Base-by-base conservation (phyloP, 192 early-diverging fungal genomes). In the Coemansia sp. region DNA sequence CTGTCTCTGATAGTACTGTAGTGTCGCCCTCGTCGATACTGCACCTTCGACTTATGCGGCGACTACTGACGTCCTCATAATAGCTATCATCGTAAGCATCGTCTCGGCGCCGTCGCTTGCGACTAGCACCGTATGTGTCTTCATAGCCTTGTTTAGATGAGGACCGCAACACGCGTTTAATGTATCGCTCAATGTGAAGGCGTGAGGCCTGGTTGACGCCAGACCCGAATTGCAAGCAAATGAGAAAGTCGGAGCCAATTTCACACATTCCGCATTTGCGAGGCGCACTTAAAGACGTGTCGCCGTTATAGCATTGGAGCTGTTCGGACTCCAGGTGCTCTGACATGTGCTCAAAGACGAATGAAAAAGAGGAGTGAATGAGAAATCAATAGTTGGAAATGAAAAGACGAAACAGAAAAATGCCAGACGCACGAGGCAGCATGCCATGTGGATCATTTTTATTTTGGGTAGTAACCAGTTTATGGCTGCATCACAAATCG, bases 101-200 rank as follows among this genome's bases (percentile, higher is more conserved):
- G 39, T 69, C 66, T 40, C 53, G 49, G 67, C 79, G 79, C 74
- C 79, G 74, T 0, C 79, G 74, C 43, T 81, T 81, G 58, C 79
- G 74, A 24, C 61, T 53, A 18, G 50, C 18, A 18, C 34, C 20
- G n/a, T 15, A 10, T 12, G 52, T 40, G 3, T 16, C 46, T 22
- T 49, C 75, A 44, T 52, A 31, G 3, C 43, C 2, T 12, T 29
- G 65, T 10, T 62, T 16, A 15, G 8, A 44, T 11, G 58, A 11
- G n/a, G 49, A 55, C 18, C 27, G 46, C n/a, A 83, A 33, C 8
- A 65, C 53, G 9, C 69, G 69, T 24, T 61, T 52, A n/a, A 78
- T 47, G 44, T 67, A 70, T 41, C 68, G 73, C 44, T 75, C 73
- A 36, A 83, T 78, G 10, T 64, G 70, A 12, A 46, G 73, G 16